Evolutionary conservation across 2,329 filamentous ascomycete genomes (phyloP).

Genomic region (Neopestalotiopsis sp.): DNA sequence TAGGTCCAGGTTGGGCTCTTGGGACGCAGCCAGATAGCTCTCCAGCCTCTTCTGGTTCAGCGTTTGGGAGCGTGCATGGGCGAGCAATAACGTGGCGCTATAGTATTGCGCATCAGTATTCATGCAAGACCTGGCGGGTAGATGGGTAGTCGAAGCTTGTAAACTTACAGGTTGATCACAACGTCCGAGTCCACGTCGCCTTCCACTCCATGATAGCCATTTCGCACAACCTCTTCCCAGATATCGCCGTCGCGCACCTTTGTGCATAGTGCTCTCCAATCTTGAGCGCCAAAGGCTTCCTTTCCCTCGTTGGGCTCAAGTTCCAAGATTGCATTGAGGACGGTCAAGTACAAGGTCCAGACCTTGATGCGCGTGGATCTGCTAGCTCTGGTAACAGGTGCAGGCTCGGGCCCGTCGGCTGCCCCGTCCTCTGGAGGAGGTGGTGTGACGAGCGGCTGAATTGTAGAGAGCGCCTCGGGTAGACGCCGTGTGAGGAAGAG

Average conservation of each 20-base stretch:
- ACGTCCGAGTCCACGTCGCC: conserved; percentile 94
- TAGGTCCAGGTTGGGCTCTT: conserved; percentile 75
- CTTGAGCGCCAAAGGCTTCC: conserved; percentile 80
- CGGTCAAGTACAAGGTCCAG: conserved; percentile 95
- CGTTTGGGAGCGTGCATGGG: conserved; percentile 83
- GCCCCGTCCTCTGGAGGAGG: conserved; percentile 43
- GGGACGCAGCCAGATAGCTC: conserved; percentile 81
- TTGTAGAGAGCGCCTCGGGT: conserved; percentile 84
- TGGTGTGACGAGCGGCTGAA: conserved; percentile 80
- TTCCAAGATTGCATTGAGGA: conserved; percentile 89
- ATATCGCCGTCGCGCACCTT: conserved; percentile 88
- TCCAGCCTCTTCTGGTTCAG: conserved; percentile 89
- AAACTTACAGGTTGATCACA: conserved; percentile 79
- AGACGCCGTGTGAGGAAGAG: conserved; percentile 93
- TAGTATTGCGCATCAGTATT: conserved; percentile 19
- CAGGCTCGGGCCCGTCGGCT: conserved; percentile 52
- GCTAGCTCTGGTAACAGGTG: conserved; percentile 80
- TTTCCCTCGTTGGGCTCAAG: conserved; percentile 90
- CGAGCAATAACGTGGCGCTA: conserved; percentile 86
- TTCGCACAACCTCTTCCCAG: conserved; percentile 91
- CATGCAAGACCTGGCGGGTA: background rate
- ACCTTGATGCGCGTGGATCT: conserved; percentile 89
- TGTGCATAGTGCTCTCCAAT: conserved; percentile 81
- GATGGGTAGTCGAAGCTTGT: background rate
- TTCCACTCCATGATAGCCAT: conserved; percentile 87